Conservation (phyloP, 768 basidiomycete species). For the Lactarius trivialis region DNA sequence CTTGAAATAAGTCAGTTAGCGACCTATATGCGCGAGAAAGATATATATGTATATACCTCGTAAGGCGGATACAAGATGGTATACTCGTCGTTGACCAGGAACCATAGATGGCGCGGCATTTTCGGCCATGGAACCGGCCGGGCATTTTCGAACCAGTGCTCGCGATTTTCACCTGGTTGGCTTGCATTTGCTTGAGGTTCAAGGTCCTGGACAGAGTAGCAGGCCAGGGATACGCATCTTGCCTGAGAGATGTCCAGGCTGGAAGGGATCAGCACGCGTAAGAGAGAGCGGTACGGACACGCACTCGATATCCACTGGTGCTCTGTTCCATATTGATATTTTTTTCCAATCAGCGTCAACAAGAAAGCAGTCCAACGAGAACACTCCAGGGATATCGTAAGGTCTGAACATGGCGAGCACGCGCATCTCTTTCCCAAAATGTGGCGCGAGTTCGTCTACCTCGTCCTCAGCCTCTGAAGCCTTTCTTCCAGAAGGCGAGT, state of each 20-base stretch:
- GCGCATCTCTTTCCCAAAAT: constrained; percentile 15
- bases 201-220: constrained; percentile 11
- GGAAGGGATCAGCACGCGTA: not conserved
- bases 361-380: constrained; percentile 2
- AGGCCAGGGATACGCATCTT: constrained; percentile 11
- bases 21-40: too few species aligned
- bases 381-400: constrained; percentile 1
- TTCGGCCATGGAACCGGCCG: constrained; percentile 16
- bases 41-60: not conserved
- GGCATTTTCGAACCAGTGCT: constrained; percentile 18
- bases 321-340: constrained; percentile 8
- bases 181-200: constrained; percentile 5
- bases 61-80: constrained; percentile 3
- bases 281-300: not conserved
- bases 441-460: constrained; percentile 15
- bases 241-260: constrained; percentile 10
- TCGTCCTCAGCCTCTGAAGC: constrained; percentile 7
- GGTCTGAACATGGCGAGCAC: constrained; percentile 12
- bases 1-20: not conserved
- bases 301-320: constrained; percentile 6
- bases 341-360: constrained; percentile 2
- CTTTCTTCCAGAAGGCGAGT: not conserved
- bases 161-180: not conserved
- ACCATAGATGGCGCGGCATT: constrained; percentile 8
- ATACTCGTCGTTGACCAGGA: not conserved